Evolutionary conservation across 495 filamentous ascomycete species (phyloP).

Genomic region (Jackrogersella minutella): DNA sequence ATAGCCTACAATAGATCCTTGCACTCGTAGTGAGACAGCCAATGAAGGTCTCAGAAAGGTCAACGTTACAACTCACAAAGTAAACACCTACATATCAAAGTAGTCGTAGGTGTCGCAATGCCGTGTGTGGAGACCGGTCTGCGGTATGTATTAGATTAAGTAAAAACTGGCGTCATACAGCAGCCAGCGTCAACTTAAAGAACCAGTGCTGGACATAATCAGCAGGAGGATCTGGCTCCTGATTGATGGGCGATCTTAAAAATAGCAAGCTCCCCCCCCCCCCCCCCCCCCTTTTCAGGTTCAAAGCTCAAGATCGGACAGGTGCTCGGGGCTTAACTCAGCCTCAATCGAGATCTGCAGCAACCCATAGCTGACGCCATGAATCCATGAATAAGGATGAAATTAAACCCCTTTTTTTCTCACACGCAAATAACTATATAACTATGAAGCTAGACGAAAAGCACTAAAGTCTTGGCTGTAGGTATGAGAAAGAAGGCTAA

Average conservation of each 20-base stretch:
- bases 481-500: neutral
- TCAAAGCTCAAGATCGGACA: constrained; percentile 17
- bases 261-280: too few relatives aligned
- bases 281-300: neutral
- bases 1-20: neutral
- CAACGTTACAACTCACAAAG: constrained; percentile 7
- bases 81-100: neutral
- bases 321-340: constrained; percentile 25
- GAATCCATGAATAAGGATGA: neutral
- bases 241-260: neutral
- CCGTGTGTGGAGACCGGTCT: neutral
- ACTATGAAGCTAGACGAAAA: neutral
- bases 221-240: constrained; percentile 19
- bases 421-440: too few relatives aligned
- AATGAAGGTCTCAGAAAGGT: neutral
- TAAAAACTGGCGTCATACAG: neutral
- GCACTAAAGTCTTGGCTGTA: neutral
- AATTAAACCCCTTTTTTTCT: neutral
- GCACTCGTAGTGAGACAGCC: constrained; percentile 17
- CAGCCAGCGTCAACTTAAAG: neutral
- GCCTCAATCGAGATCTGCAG: constrained; percentile 30
- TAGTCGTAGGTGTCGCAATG: neutral
- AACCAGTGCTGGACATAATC: constrained; percentile 3
- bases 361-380: constrained; percentile 20
- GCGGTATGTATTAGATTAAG: neutral